Evolutionary conservation across 495 filamentous ascomycete genomes (phyloP).

Genomic region (Hypoxylon rickii): DNA sequence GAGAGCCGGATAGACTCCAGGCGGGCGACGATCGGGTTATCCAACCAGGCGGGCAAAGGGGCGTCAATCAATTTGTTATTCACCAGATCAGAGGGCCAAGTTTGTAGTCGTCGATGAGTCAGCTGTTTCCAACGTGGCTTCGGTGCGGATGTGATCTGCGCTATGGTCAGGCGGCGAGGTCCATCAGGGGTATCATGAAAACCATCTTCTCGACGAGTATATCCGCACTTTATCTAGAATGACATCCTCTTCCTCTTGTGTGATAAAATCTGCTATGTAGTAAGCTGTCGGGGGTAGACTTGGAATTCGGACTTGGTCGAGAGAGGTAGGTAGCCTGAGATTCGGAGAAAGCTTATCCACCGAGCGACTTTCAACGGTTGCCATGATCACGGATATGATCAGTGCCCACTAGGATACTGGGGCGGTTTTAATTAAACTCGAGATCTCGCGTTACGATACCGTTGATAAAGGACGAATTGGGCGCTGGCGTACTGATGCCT

Average conservation of each 20-base stretch:
- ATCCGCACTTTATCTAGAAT: slow-evolving; percentile 69
- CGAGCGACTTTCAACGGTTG: slow-evolving; percentile 1
- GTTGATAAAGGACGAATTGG: slow-evolving; percentile 16
- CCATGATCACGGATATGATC: slow-evolving; percentile 18
- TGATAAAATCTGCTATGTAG: slow-evolving; percentile 90
- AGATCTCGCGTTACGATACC: slow-evolving; percentile 17
- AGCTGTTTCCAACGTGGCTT: slow-evolving; percentile 84
- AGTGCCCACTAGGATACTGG: slow-evolving; percentile 5
- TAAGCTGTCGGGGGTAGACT: slow-evolving; percentile 69
- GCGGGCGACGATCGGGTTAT: slow-evolving; percentile 68
- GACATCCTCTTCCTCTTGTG: slow-evolving; percentile 68
- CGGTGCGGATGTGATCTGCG: slow-evolving; percentile 61
- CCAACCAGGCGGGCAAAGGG: slow-evolving; percentile 78
- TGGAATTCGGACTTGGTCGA: slow-evolving; percentile 59
- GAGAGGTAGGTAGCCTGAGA: slow-evolving; percentile 44
- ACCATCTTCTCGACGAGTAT: neutral
- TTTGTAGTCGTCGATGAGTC: slow-evolving; percentile 84
- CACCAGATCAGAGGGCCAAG: slow-evolving; percentile 79
- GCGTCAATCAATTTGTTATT: slow-evolving; percentile 75
- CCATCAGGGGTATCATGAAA: neutral
- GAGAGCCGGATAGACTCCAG: slow-evolving; percentile 58
- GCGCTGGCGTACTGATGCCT: slow-evolving; percentile 6
- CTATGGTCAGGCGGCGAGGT: slow-evolving; percentile 2
- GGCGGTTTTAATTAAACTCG: slow-evolving; percentile 19
- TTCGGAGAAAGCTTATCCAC: neutral